Percentiles rank a stretch among this genome's conserved stretches.
phyloP scores from a whole-genome alignment of 129 eudicot genomes.

The Helichrysum umbraculigerum region DNA sequence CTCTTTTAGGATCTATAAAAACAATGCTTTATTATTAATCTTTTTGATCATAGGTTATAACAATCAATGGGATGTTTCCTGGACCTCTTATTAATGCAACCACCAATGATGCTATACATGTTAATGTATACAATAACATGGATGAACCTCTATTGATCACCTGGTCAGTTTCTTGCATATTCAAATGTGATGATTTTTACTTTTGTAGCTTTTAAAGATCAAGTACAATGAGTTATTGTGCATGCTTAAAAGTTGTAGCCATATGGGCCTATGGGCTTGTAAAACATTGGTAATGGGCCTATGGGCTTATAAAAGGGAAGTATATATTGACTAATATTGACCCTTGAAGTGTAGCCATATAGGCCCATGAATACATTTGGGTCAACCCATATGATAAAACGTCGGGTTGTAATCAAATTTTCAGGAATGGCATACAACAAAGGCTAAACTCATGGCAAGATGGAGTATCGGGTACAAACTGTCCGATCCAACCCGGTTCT shows the following conservation, averaged over 20 bases:
- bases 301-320: background rate
- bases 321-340: background rate
- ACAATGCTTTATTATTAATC: background rate
- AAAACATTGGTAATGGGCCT: too few relatives aligned
- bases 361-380: background rate
- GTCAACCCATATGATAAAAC: slow-evolving; percentile 1
- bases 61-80: slow-evolving; percentile 59
- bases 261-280: too few relatives aligned
- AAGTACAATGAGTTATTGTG: background rate
- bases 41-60: slow-evolving; percentile 42
- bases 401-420: background rate
- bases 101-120: slow-evolving; percentile 48
- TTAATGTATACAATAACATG: slow-evolving; percentile 57
- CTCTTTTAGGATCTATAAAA: too few relatives aligned
- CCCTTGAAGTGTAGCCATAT: background rate
- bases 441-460: slow-evolving; percentile 69
- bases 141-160: slow-evolving; percentile 64
- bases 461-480: slow-evolving; percentile 66
- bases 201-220: background rate
- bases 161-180: slow-evolving; percentile 37
- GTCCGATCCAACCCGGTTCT: slow-evolving; percentile 56
- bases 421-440: slow-evolving; percentile 54
- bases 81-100: slow-evolving; percentile 64
- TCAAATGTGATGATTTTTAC: background rate
- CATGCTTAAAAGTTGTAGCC: too few relatives aligned